Base-by-base conservation (phyloP, 805 yeast genomes). In the Zygosaccharomyces rouxii region DNA sequence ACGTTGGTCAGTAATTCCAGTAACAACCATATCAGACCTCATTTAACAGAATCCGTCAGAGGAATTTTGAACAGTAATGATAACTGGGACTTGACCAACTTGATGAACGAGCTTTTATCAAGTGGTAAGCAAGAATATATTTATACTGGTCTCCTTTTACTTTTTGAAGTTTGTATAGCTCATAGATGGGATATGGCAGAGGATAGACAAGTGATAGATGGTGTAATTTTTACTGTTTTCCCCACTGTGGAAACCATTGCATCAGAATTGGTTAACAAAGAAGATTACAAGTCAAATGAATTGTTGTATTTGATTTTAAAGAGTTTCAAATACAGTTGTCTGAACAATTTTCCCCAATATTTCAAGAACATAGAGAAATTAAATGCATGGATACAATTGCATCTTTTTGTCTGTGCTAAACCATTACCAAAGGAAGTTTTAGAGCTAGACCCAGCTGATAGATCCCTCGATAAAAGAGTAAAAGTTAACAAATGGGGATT, bases 401-500 rank as follows among this genome's bases (percentile, higher is more conserved):
- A 84, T 63, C 78, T 82, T 31, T 72, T 73, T 18, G 70, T 83
- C 10, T 74, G 82, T 47, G 77, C 79, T 54, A 74, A 77, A 71
- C 71, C 70, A 6, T 70, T 81, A 11, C 87, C 87, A 1, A 55
- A 66, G 3, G 78, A 76, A 53, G 76, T 83, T 1, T 52, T 74
- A 55, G 72, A 72, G 7, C 52, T 76, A 2, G 78, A 77, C 23
- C 71, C 74, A 10, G 71, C 75, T 16, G 83, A 78, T 49, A 73
- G 80, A 49, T 59, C 63, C 43, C 63, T 68, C 35, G 77, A 64
- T 55, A 73, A 59, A 58, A 71, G 84, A 77, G 83, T 73, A 62
- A 92, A 81, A 67, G 81, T 80, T 59, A 90, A 75, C 71, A 94
- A 94, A 66, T 92, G 99, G 98, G 82, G 92, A 4, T 81, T 81